Evolutionary conservation across 2,329 filamentous ascomycete species (phyloP).

Genomic region (Fusarium sp.): DNA sequence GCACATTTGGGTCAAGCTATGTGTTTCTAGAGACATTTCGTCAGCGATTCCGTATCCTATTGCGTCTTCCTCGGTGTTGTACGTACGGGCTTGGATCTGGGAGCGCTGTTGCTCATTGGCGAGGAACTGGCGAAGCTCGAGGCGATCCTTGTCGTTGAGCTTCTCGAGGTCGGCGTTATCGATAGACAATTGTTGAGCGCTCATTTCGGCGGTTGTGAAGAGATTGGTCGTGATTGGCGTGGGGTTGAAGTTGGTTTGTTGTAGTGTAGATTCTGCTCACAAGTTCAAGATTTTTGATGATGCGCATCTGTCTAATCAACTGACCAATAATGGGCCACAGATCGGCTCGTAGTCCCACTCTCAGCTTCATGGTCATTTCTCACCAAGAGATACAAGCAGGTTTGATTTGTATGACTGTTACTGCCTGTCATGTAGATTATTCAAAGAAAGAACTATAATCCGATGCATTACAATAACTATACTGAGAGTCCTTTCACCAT

Average conservation of each 20-base stretch:
- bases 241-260: conserved; percentile 5
- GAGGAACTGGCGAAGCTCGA: conserved; percentile 87
- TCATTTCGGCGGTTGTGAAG: conserved; percentile 45
- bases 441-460: not conserved
- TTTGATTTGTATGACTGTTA: not conserved
- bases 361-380: not conserved
- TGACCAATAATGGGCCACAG: conserved; percentile 25
- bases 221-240: not conserved
- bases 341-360: conserved; percentile 8
- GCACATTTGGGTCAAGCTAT: conserved; percentile 76
- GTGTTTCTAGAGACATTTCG: conserved; percentile 55
- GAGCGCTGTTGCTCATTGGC: conserved; percentile 86
- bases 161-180: conserved; percentile 73
- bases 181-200: conserved; percentile 50
- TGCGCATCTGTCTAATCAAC: conserved; percentile 6
- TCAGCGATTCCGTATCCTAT: conserved; percentile 9
- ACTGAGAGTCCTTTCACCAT: not conserved
- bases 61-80: not conserved
- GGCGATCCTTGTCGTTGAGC: conserved; percentile 84
- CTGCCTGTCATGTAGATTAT: not conserved
- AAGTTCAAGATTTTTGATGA: conserved; percentile 38
- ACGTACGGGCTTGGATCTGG: conserved; percentile 69
- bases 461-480: not conserved
- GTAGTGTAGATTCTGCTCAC: conserved; percentile 7
- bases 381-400: not conserved